Base-by-base conservation (phyloP, 1,284 basidiomycete species). In the Schizophyllum amplum region DNA sequence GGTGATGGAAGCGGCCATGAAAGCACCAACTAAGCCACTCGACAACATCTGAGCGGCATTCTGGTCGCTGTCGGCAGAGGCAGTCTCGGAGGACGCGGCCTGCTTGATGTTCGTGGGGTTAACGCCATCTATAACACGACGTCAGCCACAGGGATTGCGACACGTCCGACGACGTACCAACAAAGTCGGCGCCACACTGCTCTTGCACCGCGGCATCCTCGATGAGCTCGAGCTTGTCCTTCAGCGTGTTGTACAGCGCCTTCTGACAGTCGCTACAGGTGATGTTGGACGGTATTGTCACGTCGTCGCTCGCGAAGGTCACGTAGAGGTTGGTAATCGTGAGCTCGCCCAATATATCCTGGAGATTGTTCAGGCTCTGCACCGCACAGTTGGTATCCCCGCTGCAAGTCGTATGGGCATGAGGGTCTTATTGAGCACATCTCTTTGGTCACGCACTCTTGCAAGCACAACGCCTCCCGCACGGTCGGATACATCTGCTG, bases 231-330 rank as follows among this genome's bases (percentile, higher is more conserved):
- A 75, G 65, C 27, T 72, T 67, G 21, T 63, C 54, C 55, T 69
- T 70, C 54, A 81, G 58, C 59, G 80, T 67, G 65, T 77, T 79
- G 70, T 76, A 82, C 4, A 73, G 70, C 50, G 70, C 74, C 70
- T 84, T 81, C 59, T 72, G 65, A 67, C 84, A 85, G 68, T 79
- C 70, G 27, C 80, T 74, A 72, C 82, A 85, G 26, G 73, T 73
- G 25, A 79, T 68, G 62, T 78, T 81, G 42, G 66, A 58, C 4
- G 79, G 74, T 11, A 80, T 25, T 17, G 65, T 50, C 15, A 59
- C 59, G 48, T 66, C 64, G 9, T 48, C 57, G 47, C 69, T 55
- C 49, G 63, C 53, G 11, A 68, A 58, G 24, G 73, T 51, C 6
- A 56, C 55, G 57, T 67, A 65, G 20, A 71, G 53, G 46, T 68